Evolutionary conservation across 1,284 basidiomycete species (phyloP), one percentile per base, ranked within the genome.

Genomic region (Serendipita sp.): DNA sequence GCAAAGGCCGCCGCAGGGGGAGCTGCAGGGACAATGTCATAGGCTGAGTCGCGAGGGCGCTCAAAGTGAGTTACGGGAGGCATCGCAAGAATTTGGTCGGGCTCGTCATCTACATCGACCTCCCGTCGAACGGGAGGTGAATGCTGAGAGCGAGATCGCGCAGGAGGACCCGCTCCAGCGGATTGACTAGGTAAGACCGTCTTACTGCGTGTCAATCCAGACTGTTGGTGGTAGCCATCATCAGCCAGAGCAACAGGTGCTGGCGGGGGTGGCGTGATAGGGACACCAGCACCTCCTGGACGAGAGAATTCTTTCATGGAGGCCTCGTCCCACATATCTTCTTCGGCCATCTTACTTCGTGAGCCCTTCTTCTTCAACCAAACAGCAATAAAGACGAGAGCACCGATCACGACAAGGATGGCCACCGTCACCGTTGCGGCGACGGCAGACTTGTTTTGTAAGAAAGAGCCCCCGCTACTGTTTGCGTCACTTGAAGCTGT

Each of bases 281-380:
- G 34, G 8, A 30, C 32, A 4, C 53, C 34, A 2, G 26, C 29
- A 32, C 17, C 53, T 22, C 22, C 15, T 26, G 53, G 53, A n/a
- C 34, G 29, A 30, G 53, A 58, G 32, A 58, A 58, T 8, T 58
- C 53, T 58, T 58, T 58, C 53, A 58, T 58, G 8, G 29, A 32
- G 5, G 53, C 53, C 10, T 35, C 53, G n/a, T 58, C 53, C 53
- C 53, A 58, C 53, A 58, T 58, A 26, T 58, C 53, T 32, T 58
- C 53, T 32, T 58, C 53, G 15, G 15, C 34, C 29, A n/a, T 30
- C 4, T 58, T 35, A 8, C 34, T n/a, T n/a, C 53, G 53, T n/a
- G n/a, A 10, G 32, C 17, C 32, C 29, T 58, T 58, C 53, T 34
- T 58, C 53, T 58, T 58, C 26, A 30, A 8, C 53, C 53, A 58